These are phyloP conservation scores for Pleurotus ostreatus DNA, from an alignment of 768 basidiomycete genomes.

Conservation along the genomic window DNA sequence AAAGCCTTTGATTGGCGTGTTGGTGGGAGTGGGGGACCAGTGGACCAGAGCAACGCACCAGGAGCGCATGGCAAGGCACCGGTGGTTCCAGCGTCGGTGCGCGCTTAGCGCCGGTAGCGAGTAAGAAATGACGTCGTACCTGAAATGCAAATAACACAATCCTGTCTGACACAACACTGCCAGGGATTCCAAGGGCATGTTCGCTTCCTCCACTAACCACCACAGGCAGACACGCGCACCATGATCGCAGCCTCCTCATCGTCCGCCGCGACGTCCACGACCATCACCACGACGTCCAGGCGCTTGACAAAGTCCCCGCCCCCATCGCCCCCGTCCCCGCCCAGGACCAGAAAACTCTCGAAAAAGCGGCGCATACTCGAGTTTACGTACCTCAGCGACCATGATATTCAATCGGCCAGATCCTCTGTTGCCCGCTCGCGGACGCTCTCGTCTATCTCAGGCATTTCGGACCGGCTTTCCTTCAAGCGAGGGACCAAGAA, in stretches of 20 bases:
- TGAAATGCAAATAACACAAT: constrained; percentile 58
- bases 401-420: not conserved
- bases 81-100: too few species aligned
- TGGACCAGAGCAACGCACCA: too few species aligned
- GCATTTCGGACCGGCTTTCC: not conserved
- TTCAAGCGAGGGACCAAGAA: not conserved
- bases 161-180: constrained; percentile 52
- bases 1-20: too few species aligned
- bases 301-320: not conserved
- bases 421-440: not conserved
- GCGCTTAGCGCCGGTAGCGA: too few species aligned
- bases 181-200: too few species aligned
- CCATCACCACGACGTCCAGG: not conserved
- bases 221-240: too few species aligned
- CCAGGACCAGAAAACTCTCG: not conserved
- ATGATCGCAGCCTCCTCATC: too few species aligned
- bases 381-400: not conserved
- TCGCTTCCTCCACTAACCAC: too few species aligned
- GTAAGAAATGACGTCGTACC: constrained; percentile 42
- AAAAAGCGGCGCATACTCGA: not conserved
- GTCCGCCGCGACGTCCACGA: not conserved
- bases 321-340: not conserved
- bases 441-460: not conserved
- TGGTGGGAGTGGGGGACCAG: too few species aligned
- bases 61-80: too few species aligned